Conservation (phyloP, 345 rosid genomes). For the Brassica carinata region DNA sequence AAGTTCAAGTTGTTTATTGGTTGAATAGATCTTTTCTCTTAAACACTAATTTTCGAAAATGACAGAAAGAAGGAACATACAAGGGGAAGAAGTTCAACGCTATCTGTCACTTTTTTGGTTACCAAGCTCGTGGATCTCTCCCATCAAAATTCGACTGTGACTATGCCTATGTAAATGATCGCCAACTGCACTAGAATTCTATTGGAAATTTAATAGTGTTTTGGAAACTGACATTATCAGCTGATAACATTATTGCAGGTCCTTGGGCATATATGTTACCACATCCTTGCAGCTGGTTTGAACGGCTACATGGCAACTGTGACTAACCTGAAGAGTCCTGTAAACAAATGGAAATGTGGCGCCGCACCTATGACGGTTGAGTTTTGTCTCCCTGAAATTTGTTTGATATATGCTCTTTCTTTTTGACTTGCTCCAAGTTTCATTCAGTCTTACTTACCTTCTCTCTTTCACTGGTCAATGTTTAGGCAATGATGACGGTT, state of each 20-base stretch:
- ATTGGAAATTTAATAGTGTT: background rate
- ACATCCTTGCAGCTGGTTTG: constrained; percentile 90
- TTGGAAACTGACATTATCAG: no score
- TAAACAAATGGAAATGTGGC: constrained; percentile 92
- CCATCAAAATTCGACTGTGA: constrained; percentile 97
- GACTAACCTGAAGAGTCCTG: constrained; percentile 83
- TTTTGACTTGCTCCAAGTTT: background rate
- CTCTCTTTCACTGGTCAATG: constrained; percentile 12
- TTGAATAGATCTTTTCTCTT: no score
- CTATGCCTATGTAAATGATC: constrained; percentile 79
- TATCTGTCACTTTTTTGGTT: constrained; percentile 96
- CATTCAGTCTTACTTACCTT: constrained; percentile 1
- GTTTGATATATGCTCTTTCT: background rate
- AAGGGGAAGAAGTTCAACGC: constrained; percentile 94
- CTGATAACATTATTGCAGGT: constrained; percentile 48
- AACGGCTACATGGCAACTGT: constrained; percentile 96
- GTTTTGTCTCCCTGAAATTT: constrained; percentile 30
- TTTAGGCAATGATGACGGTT: constrained; percentile 92
- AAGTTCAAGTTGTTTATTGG: no score
- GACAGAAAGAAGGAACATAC: constrained; percentile 82
- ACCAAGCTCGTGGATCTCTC: constrained; percentile 97
- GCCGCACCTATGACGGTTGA: constrained; percentile 92
- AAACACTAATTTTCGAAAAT: constrained; percentile 18
- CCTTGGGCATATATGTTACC: constrained; percentile 90
- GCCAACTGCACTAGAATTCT: background rate